Conservation (phyloP, 495 filamentous ascomycete species). For the Massariosphaeria phaeospora region DNA sequence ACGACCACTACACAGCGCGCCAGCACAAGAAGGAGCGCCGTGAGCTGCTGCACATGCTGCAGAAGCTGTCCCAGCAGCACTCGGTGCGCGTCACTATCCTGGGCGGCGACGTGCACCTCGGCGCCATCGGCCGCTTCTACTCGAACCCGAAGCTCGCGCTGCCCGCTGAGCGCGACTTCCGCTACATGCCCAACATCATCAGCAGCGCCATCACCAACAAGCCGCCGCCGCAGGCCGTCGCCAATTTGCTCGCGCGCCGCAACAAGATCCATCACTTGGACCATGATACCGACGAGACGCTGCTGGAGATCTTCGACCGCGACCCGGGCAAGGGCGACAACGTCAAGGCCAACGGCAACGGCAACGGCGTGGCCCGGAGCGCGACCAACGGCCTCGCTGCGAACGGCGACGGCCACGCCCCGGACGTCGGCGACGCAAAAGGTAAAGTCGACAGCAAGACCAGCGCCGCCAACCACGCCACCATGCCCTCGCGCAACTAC, state of each 20-base stretch:
- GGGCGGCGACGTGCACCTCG: constrained; percentile 72
- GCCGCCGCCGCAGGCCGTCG: constrained; percentile 83
- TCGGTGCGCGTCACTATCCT: constrained; percentile 80
- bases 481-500: constrained; percentile 89
- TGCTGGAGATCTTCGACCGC: constrained; percentile 78
- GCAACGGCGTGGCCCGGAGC: constrained; percentile 6
- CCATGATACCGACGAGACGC: constrained; percentile 76
- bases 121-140: constrained; percentile 72
- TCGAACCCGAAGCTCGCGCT: constrained; percentile 59
- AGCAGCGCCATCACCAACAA: constrained; percentile 87
- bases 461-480: constrained; percentile 65
- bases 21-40: constrained; percentile 88
- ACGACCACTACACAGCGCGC: constrained; percentile 90
- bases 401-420: constrained; percentile 4
- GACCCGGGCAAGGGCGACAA: constrained; percentile 61
- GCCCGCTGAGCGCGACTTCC: constrained; percentile 56
- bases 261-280: constrained; percentile 96
- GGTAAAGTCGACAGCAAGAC: constrained; percentile 50
- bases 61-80: constrained; percentile 64
- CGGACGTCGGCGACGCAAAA: constrained; percentile 8
- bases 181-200: constrained; percentile 72
- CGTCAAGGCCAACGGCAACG: constrained; percentile 60
- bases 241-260: constrained; percentile 73
- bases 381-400: background rate
- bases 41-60: constrained; percentile 65